Evolutionary conservation across 2,329 filamentous ascomycete genomes (phyloP).

Genomic region (Diaporthe amygdali): DNA sequence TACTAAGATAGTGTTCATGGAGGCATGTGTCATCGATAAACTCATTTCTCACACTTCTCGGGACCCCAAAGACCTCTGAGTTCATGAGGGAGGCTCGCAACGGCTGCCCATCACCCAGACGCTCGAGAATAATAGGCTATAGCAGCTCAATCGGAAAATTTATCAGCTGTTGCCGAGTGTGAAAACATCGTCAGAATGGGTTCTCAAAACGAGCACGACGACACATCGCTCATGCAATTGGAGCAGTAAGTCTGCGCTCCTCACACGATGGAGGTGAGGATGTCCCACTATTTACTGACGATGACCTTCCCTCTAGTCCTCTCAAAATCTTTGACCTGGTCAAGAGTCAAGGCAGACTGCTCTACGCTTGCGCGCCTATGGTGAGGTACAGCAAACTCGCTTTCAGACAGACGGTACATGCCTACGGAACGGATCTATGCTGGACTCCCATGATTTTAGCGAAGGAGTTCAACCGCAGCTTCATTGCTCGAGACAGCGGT

Average conservation of each 20-base stretch:
- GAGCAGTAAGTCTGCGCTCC: neutral
- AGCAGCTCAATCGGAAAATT: neutral
- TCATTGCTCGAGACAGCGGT: conserved; percentile 66
- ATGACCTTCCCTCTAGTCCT: conserved; percentile 45
- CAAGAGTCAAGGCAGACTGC: conserved; percentile 54
- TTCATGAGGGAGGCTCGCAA: neutral
- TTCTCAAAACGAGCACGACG: neutral
- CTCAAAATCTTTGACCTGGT: conserved; percentile 64
- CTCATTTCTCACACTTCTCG: neutral
- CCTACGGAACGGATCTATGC: conserved; percentile 69
- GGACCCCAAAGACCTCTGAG: neutral
- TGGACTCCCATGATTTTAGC: conserved; percentile 77
- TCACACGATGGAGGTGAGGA: neutral
- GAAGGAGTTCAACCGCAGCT: conserved; percentile 70
- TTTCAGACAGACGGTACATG: conserved; percentile 70
- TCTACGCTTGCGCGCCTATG: conserved; percentile 71
- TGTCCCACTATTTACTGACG: neutral
- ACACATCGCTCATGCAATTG: neutral
- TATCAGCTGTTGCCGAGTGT: no score
- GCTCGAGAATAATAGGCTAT: neutral
- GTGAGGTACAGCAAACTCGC: conserved; percentile 72
- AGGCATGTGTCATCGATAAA: neutral
- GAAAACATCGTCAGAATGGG: neutral
- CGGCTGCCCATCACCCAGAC: neutral
- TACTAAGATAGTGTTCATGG: neutral